Percentiles rank a stretch among this genome's conserved stretches.
Evolutionary conservation across 768 basidiomycete genomes (phyloP).

Genomic region (Boletellus ananiceps): DNA sequence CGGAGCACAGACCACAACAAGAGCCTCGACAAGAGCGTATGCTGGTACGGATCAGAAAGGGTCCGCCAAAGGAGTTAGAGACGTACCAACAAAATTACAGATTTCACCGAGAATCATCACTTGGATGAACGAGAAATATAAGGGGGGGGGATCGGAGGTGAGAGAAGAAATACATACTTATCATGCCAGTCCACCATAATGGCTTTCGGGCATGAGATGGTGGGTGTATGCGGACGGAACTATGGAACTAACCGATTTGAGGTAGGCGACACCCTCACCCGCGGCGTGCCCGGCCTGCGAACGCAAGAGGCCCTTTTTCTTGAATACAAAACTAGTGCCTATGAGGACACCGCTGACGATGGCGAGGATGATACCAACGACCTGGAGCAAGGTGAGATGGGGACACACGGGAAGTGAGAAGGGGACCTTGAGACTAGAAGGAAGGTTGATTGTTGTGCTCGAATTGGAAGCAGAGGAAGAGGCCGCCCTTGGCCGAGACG

Average conservation of each 20-base stretch:
- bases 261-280: conserved; percentile 88
- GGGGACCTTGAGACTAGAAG: conserved; percentile 50
- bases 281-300: conserved; percentile 75
- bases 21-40: conserved; percentile 88
- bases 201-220: conserved; percentile 37
- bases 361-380: conserved; percentile 76
- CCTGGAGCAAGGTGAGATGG: conserved; percentile 32
- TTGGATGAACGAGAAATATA: conserved; percentile 17
- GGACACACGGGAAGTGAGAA: neutral
- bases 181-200: conserved; percentile 96
- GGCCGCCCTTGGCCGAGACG: conserved; percentile 21
- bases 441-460: conserved; percentile 32
- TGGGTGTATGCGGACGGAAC: conserved; percentile 6
- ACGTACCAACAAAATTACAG: conserved; percentile 80
- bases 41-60: conserved; percentile 36
- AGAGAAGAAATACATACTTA: conserved; percentile 36
- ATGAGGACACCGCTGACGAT: conserved; percentile 81
- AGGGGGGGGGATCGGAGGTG: neutral
- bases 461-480: conserved; percentile 38
- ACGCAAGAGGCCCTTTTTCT: conserved; percentile 89
- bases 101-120: conserved; percentile 92
- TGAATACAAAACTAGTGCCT: conserved; percentile 91
- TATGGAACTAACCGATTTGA: conserved; percentile 72
- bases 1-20: conserved; percentile 72
- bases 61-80: conserved; percentile 3